Conservation (phyloP, 148 eudicot genomes). For the Rhododendron kiyosumense region DNA sequence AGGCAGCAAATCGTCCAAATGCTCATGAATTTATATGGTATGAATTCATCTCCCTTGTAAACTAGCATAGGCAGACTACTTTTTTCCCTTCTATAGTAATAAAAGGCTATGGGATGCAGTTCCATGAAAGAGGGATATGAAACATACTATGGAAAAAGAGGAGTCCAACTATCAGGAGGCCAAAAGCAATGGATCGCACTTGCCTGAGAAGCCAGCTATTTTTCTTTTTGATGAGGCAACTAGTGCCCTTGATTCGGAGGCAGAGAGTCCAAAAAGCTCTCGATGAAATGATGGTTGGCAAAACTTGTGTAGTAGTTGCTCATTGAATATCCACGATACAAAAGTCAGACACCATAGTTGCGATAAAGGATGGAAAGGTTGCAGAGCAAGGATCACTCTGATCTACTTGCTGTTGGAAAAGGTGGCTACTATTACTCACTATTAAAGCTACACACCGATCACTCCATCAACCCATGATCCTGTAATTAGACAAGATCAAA, state of each 20-base stretch:
- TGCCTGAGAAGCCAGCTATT: conserved; percentile 27
- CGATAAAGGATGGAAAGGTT: conserved; percentile 28
- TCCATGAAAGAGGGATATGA: conserved; percentile 33
- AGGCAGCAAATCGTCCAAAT: conserved; percentile 30
- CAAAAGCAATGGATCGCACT: conserved; percentile 37
- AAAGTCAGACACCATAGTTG: conserved; percentile 27
- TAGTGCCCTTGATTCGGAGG: conserved; percentile 31
- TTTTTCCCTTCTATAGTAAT: not conserved
- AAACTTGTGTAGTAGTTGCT: conserved; percentile 32
- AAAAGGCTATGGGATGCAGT: conserved; percentile 13
- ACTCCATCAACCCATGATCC: not conserved
- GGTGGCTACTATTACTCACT: conserved; percentile 30
- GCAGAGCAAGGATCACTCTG: conserved; percentile 29
- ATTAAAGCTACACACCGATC: conserved; percentile 23
- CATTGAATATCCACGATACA: conserved; percentile 31
- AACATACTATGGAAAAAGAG: conserved; percentile 38
- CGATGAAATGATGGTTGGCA: conserved; percentile 28
- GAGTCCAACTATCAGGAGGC: conserved; percentile 38
- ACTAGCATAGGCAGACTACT: not conserved
- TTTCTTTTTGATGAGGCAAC: conserved; percentile 36
- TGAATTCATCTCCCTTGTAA: not conserved
- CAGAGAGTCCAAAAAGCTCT: conserved; percentile 35
- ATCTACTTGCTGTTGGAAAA: conserved; percentile 27
- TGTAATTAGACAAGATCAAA: not conserved
- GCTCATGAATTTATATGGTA: conserved; percentile 38